These are phyloP conservation scores for Fusarium sterilihyphosum DNA, from an alignment of 2,329 filamentous ascomycete genomes.

Conservation along the genomic window DNA sequence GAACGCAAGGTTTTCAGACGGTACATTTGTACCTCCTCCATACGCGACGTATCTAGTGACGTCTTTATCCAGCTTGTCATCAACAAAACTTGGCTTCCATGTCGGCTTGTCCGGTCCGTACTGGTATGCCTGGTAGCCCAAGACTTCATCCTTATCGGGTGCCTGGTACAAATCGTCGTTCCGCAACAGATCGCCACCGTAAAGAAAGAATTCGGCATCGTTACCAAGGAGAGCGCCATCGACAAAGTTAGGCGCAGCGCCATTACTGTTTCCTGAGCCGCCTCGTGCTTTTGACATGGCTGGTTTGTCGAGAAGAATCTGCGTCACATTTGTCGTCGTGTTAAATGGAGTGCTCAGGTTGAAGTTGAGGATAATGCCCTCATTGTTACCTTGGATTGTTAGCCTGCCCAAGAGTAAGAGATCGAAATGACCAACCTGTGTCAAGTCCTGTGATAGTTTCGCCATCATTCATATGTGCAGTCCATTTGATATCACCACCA, in stretches of 20 bases:
- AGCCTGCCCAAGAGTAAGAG: background rate
- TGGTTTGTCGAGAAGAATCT: constrained; percentile 54
- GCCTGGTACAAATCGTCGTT: constrained; percentile 48
- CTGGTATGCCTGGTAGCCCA: constrained; percentile 63
- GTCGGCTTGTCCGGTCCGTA: constrained; percentile 58
- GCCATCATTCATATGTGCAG: constrained; percentile 59
- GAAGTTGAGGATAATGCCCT: constrained; percentile 64
- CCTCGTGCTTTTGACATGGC: constrained; percentile 59
- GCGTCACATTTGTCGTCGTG: constrained; percentile 60
- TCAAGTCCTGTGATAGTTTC: constrained; percentile 35
- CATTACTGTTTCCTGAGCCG: constrained; percentile 60
- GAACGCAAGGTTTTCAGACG: constrained; percentile 76
- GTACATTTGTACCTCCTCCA: constrained; percentile 71
- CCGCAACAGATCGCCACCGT: constrained; percentile 63
- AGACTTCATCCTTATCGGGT: constrained; percentile 55
- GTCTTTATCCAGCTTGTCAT: constrained; percentile 51
- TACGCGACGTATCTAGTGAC: constrained; percentile 72
- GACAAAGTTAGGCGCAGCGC: constrained; percentile 64
- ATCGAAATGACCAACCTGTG: constrained; percentile 54
- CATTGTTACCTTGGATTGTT: constrained; percentile 57
- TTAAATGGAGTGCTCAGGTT: constrained; percentile 69
- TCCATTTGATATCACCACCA: constrained; percentile 67
- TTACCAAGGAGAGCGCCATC: constrained; percentile 75
- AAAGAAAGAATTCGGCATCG: constrained; percentile 70
- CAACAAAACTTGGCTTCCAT: constrained; percentile 57